A percentile compares a stretch with the other conserved stretches of the same genome.
These are phyloP conservation scores for Podospora sp. DNA, from an alignment of 495 filamentous ascomycete genomes.

Conservation along the genomic window DNA sequence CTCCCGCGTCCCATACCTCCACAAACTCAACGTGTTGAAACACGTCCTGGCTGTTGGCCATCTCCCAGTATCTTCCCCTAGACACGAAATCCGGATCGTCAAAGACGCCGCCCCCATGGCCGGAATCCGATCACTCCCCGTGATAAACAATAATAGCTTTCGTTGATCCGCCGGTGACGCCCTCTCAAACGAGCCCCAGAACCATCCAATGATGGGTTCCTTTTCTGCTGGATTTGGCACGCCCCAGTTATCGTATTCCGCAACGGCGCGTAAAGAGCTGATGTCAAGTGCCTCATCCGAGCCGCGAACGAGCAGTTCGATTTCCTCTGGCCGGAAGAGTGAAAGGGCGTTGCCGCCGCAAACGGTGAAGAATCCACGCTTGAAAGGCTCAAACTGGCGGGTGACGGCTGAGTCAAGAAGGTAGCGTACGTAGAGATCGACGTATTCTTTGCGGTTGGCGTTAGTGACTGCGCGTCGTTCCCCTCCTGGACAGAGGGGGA, in stretches of 20 bases:
- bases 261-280: constrained; percentile 71
- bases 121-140: constrained; percentile 90
- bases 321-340: constrained; percentile 92
- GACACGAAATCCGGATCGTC: constrained; percentile 70
- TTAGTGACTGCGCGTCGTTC: constrained; percentile 81
- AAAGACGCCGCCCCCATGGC: constrained; percentile 87
- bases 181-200: constrained; percentile 79
- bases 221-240: constrained; percentile 49
- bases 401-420: constrained; percentile 77
- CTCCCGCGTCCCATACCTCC: constrained; percentile 65
- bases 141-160: constrained; percentile 82
- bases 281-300: constrained; percentile 87
- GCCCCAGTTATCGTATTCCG: constrained; percentile 80
- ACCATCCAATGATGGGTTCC: constrained; percentile 77
- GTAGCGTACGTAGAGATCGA: constrained; percentile 82
- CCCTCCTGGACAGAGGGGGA: constrained; percentile 76
- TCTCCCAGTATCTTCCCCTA: constrained; percentile 72
- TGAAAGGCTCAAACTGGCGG: constrained; percentile 93
- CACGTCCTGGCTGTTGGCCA: constrained; percentile 90
- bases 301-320: constrained; percentile 85
- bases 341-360: constrained; percentile 88
- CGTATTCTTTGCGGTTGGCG: constrained; percentile 81
- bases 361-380: constrained; percentile 91
- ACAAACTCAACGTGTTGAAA: constrained; percentile 83
- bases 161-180: constrained; percentile 70